phyloP scores from a whole-genome alignment of 2,329 filamentous ascomycete genomes.

The Botrytis elliptica region DNA sequence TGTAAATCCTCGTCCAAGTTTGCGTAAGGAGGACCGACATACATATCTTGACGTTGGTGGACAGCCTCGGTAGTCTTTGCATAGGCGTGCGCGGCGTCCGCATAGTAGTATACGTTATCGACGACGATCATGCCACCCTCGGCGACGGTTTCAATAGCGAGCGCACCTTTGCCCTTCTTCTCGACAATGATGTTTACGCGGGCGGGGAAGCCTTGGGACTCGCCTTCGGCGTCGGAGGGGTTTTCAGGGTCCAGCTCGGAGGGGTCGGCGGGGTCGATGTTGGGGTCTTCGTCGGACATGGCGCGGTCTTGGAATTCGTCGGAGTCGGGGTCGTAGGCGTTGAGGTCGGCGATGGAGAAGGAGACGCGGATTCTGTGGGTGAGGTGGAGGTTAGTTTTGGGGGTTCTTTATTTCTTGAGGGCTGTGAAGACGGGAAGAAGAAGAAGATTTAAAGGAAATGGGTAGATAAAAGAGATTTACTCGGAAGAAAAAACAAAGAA shows the following conservation, averaged over 20 bases:
- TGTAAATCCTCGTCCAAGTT: slow-evolving; percentile 96
- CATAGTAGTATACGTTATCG: slow-evolving; percentile 88
- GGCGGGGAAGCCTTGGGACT: slow-evolving; percentile 66
- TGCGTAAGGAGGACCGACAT: slow-evolving; percentile 88
- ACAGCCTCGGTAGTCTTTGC: slow-evolving; percentile 72
- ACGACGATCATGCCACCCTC: slow-evolving; percentile 85
- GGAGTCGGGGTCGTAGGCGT: slow-evolving; percentile 59
- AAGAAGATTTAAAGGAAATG: neutral
- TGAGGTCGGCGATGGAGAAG: slow-evolving; percentile 82
- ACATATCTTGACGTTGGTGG: slow-evolving; percentile 73
- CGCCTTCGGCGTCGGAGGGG: slow-evolving; percentile 53
- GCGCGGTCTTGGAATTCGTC: slow-evolving; percentile 55
- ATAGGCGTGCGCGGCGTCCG: slow-evolving; percentile 73
- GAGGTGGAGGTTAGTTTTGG: neutral
- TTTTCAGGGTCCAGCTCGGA: slow-evolving; percentile 55
- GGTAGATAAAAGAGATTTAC: neutral
- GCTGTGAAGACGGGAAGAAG: slow-evolving; percentile 37
- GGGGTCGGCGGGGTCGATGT: slow-evolving; percentile 47
- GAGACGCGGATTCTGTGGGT: slow-evolving; percentile 66
- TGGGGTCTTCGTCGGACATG: slow-evolving; percentile 51
- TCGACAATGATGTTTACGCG: slow-evolving; percentile 84
- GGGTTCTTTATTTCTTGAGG: slow-evolving; percentile 27
- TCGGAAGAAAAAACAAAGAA: neutral
- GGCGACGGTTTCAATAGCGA: slow-evolving; percentile 82
- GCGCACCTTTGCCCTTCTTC: slow-evolving; percentile 79